phyloP scores from a whole-genome alignment of 192 early-diverging fungal species.

The Coemansia sp. region DNA sequence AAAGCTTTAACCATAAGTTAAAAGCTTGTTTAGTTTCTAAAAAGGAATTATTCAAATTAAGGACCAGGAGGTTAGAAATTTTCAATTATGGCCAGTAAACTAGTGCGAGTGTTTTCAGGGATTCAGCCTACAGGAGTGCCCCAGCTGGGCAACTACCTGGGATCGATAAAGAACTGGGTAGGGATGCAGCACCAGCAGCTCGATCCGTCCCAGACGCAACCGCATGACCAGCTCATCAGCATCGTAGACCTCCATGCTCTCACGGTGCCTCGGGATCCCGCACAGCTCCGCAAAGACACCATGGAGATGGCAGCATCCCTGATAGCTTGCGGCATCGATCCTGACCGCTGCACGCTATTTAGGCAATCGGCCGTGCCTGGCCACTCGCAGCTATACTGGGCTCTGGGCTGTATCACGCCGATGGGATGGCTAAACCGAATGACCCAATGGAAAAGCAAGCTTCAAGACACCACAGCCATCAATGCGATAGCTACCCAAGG shows the following conservation, averaged over 20 bases:
- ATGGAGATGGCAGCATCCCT: constrained; percentile 72
- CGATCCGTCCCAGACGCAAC: constrained; percentile 20
- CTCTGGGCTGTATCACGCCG: constrained; percentile 81
- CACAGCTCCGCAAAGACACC: constrained; percentile 60
- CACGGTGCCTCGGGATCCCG: constrained; percentile 71
- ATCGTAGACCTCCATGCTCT: constrained; percentile 92
- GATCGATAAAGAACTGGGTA: constrained; percentile 85
- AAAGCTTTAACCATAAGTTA: not conserved
- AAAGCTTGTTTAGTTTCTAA: too few species aligned
- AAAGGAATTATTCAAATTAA: too few species aligned
- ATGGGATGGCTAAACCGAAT: constrained; percentile 87
- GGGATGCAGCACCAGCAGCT: constrained; percentile 58
- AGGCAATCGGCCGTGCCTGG: constrained; percentile 75
- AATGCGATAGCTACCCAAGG: constrained; percentile 25
- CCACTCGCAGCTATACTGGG: constrained; percentile 84
- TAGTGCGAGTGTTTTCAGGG: constrained; percentile 66
- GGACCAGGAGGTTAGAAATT: too few species aligned
- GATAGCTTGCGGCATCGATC: constrained; percentile 83
- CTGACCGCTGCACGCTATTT: constrained; percentile 69
- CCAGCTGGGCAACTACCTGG: constrained; percentile 94
- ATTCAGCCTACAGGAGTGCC: constrained; percentile 93
- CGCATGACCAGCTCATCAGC: constrained; percentile 60
- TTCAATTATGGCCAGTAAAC: too few species aligned
- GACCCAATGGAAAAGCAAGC: constrained; percentile 90
- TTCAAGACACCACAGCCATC: constrained; percentile 14